Percentiles rank a stretch among this genome's conserved stretches.
phyloP scores from a whole-genome alignment of 257 asterid genomes.

The Osmanthus fragrans region DNA sequence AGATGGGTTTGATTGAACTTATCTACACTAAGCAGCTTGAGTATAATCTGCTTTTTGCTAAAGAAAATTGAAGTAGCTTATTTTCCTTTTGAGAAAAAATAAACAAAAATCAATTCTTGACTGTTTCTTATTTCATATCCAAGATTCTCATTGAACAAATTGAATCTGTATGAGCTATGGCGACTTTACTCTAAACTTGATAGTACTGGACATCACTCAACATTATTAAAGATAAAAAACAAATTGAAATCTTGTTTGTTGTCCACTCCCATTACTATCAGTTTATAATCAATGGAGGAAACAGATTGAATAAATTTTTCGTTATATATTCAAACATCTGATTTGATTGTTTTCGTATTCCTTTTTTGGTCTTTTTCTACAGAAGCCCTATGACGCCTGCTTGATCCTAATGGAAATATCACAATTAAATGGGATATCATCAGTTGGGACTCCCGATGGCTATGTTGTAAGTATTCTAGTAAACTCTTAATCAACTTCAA shows the following conservation, averaged over 20 bases:
- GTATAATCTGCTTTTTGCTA: neutral
- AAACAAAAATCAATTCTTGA: neutral
- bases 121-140: neutral
- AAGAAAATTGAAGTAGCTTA: neutral
- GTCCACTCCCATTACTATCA: no score
- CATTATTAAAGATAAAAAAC: no score
- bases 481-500: neutral
- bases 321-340: neutral
- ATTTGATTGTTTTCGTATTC: neutral
- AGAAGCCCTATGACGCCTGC: slow-evolving; percentile 64
- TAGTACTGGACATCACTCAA: neutral
- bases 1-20: neutral
- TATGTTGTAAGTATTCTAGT: slow-evolving; percentile 47
- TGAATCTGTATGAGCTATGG: neutral
- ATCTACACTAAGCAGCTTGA: neutral
- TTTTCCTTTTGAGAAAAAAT: neutral
- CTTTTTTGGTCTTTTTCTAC: slow-evolving; percentile 4
- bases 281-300: no score
- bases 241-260: no score
- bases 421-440: slow-evolving; percentile 65
- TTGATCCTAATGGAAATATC: slow-evolving; percentile 66
- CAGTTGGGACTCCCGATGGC: slow-evolving; percentile 67
- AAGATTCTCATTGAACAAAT: neutral
- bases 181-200: no score
- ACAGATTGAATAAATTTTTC: neutral